Base-by-base conservation (phyloP, 768 basidiomycete species). In the Tylopilus plumbeoviolaceoides region DNA sequence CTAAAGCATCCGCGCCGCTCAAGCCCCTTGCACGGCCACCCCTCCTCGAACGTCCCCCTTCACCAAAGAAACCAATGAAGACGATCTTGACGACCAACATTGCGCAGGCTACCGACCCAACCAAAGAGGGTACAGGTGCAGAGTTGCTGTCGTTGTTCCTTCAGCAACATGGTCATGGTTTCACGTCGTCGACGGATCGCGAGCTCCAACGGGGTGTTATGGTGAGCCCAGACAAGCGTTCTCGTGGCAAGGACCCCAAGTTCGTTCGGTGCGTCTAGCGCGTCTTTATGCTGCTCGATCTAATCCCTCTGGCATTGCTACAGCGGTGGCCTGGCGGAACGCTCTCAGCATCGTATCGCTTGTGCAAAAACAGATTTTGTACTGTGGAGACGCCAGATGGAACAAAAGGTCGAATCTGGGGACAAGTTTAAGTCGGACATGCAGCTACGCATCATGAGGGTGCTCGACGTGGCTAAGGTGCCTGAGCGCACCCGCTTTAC, bases 271-370 rank as follows among this genome's bases (percentile, higher is more conserved):
- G 54, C 40, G 75, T 70, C 45, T 14, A 0, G 23, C 9, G 11
- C 33, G 4, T 14, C n/a, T 25, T 18, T 17, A 7, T n/a, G 15
- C 5, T 7, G n/a, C 28, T 25, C 15, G 1, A 7, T 30, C 36
- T 43, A 25, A 42, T 30, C 7, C 17, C 25, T 11, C 28, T 2
- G 5, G 2, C 7, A 10, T 35, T 11, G 12, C 7, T 15, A n/a
- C 50, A 85, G 84, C n/a, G 78, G 78, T 35, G 83, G 84, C 1
- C 59, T 84, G 4, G 83, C 83, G 0, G 77, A 78, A 30, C 75
- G 74, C 7, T 75, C 79, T 1, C 72, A 73, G 4, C 69, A 73
- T 11, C 61, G 74, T 28, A 75, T 77, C 39, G 69, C 75, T 20
- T 75, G 73, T 23, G 63, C 70, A 5, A 72, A 72, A 27, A 82